Base-by-base conservation (phyloP, 495 filamentous ascomycete species). In the Xylaria intraflava region DNA sequence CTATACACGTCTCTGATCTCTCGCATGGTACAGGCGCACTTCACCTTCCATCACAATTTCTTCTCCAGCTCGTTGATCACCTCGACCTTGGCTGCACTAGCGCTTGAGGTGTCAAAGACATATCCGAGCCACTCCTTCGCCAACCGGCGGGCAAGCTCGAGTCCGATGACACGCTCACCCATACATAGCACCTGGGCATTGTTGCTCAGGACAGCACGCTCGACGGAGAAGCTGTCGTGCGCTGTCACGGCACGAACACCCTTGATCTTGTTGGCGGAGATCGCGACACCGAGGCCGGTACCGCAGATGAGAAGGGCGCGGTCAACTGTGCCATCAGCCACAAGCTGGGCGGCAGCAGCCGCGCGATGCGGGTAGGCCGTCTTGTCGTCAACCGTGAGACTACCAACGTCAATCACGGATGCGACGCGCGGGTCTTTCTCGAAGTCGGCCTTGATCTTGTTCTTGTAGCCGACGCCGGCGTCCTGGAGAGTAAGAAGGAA, bases 111-210 rank as follows among this genome's bases (percentile, higher is more conserved):
- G 69, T 94, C 89, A 69, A 92, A 94, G 43, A 83, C 76, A 68
- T 90, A 92, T 46, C 81, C 85, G 39, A 94, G 63, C 87, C 87
- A 94, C 74, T 92, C 88, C 61, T 78, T 82, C 12, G 84, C 88
- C 55, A 94, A 69, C 66, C 85, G 75, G 66, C 86, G 77, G 33
- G 89, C 89, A 27, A 94, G 68, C 64, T 94, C 89, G 27, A 90
- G 62, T 0, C 89, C 89, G 24, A 94, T 79, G 6, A 94, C 89
- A 33, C 89, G 75, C 75, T 94, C 86, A 2, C 89, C 89, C 78
- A 94, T 85, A 71, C 89, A 94, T 24, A 94, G 78, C 33, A 94
- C 88, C 69, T 94, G 89, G 22, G 87, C 87, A 69, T 94, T 83
- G 70, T 92, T 92, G 73, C 85, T 89, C 61, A 90, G 70, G 14